Conservation (phyloP, 2,329 filamentous ascomycete genomes). For the Colletotrichum graminicola region DNA sequence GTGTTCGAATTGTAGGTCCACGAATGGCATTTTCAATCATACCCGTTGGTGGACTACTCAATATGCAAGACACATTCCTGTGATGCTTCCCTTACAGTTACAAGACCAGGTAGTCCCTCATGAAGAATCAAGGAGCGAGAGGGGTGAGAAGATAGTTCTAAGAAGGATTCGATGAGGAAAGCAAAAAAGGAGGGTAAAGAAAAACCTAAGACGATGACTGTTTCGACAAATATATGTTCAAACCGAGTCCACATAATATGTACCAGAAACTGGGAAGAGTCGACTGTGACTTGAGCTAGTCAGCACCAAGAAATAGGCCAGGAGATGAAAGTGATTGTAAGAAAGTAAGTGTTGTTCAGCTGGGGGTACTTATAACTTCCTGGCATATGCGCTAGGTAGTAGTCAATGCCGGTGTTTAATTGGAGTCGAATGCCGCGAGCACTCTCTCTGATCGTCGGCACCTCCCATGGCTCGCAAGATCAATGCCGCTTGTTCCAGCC, state of each 20-base stretch:
- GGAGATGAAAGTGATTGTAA: no score
- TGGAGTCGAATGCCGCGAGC: neutral
- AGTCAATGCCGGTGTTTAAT: neutral
- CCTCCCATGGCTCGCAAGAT: neutral
- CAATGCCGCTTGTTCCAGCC: neutral
- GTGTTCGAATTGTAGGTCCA: neutral
- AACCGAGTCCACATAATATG: neutral
- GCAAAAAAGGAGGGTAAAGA: neutral
- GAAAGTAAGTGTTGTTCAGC: no score
- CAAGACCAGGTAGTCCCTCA: neutral
- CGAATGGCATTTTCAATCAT: neutral
- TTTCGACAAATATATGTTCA: neutral
- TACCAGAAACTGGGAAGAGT: neutral
- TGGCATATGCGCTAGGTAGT: neutral
- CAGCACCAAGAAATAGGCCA: neutral
- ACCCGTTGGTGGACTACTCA: neutral
- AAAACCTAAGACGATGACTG: neutral
- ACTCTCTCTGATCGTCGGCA: conserved; percentile 16
- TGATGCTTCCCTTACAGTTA: neutral
- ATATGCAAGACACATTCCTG: neutral
- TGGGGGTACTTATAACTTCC: neutral
- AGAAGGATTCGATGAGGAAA: neutral
- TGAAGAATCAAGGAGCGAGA: neutral
- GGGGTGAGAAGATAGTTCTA: neutral
- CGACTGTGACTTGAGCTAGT: no score